Evolutionary conservation across 805 yeast genomes (phyloP), one percentile per base, ranked within the genome.

Genomic region (Vanderwaltozyma verrucispora): DNA sequence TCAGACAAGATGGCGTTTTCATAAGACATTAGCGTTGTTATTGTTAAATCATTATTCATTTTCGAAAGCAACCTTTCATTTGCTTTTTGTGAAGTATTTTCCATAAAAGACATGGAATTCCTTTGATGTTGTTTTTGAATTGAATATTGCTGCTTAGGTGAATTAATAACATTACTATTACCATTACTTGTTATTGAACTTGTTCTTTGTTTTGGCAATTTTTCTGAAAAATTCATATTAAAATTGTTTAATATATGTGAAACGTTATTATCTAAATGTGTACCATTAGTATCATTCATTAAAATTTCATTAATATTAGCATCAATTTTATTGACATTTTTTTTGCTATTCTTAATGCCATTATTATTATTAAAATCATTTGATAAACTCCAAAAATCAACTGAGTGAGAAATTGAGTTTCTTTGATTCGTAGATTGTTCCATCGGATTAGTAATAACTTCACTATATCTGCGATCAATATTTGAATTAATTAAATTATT

Each of bases 361-460:
- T 35, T 30, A 37, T 38, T 32, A 18, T 37, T 30, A 13, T 37
- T 13, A 7, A 28, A 18, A 7, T 23, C 28, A 21, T 32, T 15
- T 19, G 18, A 15, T 15, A 17, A 15, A 38, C 53, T 51, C 60
- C 59, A 55, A 33, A 52, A 48, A 34, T 55, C 59, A 3, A 52
- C 35, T 16, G 44, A 35, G 36, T 55, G 54, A 9, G 60, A 55
- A 11, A 55, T 53, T 9, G 59, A 53, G 16, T 48, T 49, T 30
- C 60, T 43, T 13, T 48, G 34, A 17, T 41, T 46, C 2, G 47
- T 33, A 12, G 41, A 24, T 15, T 35, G 36, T 19, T 13, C 14
- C 20, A 15, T 48, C 47, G 16, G 42, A 30, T 9, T 47, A 32
- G n/a, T 35, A 36, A 4, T 46, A 8, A 48, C 51, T 5, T 50